Evolutionary conservation across 2,329 filamentous ascomycete genomes (phyloP).

Genomic region (Colletotrichum sp.): DNA sequence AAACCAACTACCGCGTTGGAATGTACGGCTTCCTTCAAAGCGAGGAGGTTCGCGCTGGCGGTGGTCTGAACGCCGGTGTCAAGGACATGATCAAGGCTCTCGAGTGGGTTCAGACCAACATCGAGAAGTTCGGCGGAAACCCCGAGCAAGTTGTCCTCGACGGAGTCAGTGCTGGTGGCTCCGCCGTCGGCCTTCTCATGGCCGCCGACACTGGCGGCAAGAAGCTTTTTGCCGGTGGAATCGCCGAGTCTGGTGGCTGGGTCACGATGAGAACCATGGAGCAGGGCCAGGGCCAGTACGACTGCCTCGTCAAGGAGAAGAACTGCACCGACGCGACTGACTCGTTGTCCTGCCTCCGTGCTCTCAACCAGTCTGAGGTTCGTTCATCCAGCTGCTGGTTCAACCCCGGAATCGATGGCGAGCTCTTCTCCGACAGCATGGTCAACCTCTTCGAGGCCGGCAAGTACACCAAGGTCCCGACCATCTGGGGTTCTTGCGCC

Average conservation of each 20-base stretch:
- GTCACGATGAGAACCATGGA: slow-evolving; percentile 44
- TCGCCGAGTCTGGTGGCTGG: slow-evolving; percentile 58
- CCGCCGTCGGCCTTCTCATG: slow-evolving; percentile 67
- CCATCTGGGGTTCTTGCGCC: slow-evolving; percentile 48
- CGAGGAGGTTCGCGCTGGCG: slow-evolving; percentile 15
- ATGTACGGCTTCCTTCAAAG: slow-evolving; percentile 71
- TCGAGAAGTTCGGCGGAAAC: slow-evolving; percentile 71
- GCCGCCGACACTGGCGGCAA: slow-evolving; percentile 56
- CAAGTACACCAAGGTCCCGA: slow-evolving; percentile 57
- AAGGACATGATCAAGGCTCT: slow-evolving; percentile 55
- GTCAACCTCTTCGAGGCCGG: slow-evolving; percentile 54
- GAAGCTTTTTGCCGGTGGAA: slow-evolving; percentile 55
- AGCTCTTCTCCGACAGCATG: slow-evolving; percentile 54
- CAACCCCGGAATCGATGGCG: slow-evolving; percentile 54
- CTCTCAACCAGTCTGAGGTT: slow-evolving; percentile 22
- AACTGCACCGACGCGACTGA: slow-evolving; percentile 23
- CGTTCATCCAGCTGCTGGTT: slow-evolving; percentile 27
- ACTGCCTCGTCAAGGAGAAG: slow-evolving; percentile 44
- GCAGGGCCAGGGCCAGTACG: slow-evolving; percentile 52
- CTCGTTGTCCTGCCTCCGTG: slow-evolving; percentile 24
- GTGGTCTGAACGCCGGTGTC: slow-evolving; percentile 16
- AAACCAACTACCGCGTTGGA: slow-evolving; percentile 79
- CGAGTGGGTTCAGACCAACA: slow-evolving; percentile 72
- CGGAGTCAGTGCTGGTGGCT: slow-evolving; percentile 72
- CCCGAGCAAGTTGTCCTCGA: slow-evolving; percentile 71